Evolutionary conservation across 768 basidiomycete species (phyloP).

Genomic region (Termitomyces bulborhizus): DNA sequence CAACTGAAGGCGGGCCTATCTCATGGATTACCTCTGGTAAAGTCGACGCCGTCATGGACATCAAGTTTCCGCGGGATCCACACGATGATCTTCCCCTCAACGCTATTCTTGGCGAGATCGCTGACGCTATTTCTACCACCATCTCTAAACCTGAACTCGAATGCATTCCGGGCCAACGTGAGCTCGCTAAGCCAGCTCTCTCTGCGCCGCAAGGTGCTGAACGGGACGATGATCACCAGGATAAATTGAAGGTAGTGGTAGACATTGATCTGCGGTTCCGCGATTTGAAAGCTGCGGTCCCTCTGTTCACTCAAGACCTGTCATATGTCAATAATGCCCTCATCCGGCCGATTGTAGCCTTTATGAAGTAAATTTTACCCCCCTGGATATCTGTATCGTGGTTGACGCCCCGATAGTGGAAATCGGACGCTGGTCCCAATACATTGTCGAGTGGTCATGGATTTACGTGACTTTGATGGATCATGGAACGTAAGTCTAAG

Average conservation of each 20-base stretch:
- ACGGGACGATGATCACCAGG: slow-evolving; percentile 22
- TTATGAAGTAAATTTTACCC: slow-evolving; percentile 79
- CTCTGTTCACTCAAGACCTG: slow-evolving; percentile 83
- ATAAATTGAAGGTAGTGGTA: slow-evolving; percentile 55
- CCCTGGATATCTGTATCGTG: neutral
- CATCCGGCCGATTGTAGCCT: slow-evolving; percentile 93
- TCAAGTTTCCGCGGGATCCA: slow-evolving; percentile 88
- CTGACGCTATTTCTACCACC: slow-evolving; percentile 77
- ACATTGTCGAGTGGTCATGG: slow-evolving; percentile 81
- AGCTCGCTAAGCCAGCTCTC: slow-evolving; percentile 82
- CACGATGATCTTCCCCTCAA: slow-evolving; percentile 65
- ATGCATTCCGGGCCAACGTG: slow-evolving; percentile 79
- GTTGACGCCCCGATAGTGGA: slow-evolving; percentile 44
- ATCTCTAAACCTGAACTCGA: slow-evolving; percentile 36
- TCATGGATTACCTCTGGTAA: slow-evolving; percentile 98
- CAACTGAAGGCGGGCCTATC: slow-evolving; percentile 80
- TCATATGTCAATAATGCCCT: slow-evolving; percentile 91
- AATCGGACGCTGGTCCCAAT: slow-evolving; percentile 94
- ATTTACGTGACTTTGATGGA: slow-evolving; percentile 87
- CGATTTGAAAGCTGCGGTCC: slow-evolving; percentile 93
- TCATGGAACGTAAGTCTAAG: slow-evolving; percentile 79
- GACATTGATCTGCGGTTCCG: slow-evolving; percentile 94
- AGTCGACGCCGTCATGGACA: slow-evolving; percentile 93
- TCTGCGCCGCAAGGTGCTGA: slow-evolving; percentile 54
- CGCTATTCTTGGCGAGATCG: slow-evolving; percentile 83